These are phyloP conservation scores for Ophiostoma tasmaniense DNA, from an alignment of 2,329 filamentous ascomycete genomes.

Conservation along the genomic window DNA sequence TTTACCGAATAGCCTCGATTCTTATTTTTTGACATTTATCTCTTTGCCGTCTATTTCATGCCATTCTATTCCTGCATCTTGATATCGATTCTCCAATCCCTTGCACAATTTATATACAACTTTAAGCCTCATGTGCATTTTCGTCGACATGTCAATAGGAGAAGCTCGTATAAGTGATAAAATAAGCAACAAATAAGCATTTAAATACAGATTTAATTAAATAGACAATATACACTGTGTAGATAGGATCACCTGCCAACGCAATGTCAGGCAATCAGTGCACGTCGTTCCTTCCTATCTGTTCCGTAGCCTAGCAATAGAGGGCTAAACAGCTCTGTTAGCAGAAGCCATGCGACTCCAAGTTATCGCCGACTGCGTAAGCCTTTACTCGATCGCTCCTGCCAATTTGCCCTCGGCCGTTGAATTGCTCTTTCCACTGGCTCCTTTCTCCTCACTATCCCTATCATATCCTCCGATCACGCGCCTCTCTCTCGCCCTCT, in stretches of 20 bases:
- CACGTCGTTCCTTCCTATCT: neutral
- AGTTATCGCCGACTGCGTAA: neutral
- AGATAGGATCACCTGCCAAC: conserved; percentile 6
- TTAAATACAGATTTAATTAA: neutral
- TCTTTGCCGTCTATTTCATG: neutral
- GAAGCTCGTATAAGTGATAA: neutral
- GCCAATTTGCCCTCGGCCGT: neutral
- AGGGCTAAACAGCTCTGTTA: no score
- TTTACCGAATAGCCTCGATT: neutral
- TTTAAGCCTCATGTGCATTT: neutral
- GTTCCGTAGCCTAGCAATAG: no score
- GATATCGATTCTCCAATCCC: neutral
- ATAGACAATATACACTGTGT: neutral
- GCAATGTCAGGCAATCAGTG: neutral
- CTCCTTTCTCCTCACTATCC: neutral
- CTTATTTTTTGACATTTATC: neutral
- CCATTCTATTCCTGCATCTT: neutral
- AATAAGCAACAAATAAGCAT: neutral
- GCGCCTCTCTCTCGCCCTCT: neutral
- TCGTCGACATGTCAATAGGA: neutral
- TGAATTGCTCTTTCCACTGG: neutral
- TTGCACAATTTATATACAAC: neutral
- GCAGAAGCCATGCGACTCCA: neutral
- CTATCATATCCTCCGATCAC: neutral
- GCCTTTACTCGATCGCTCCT: neutral